Evolutionary conservation across 2,329 filamentous ascomycete species (phyloP), one percentile per base, ranked within the genome.

Genomic region (Alternaria sp.): DNA sequence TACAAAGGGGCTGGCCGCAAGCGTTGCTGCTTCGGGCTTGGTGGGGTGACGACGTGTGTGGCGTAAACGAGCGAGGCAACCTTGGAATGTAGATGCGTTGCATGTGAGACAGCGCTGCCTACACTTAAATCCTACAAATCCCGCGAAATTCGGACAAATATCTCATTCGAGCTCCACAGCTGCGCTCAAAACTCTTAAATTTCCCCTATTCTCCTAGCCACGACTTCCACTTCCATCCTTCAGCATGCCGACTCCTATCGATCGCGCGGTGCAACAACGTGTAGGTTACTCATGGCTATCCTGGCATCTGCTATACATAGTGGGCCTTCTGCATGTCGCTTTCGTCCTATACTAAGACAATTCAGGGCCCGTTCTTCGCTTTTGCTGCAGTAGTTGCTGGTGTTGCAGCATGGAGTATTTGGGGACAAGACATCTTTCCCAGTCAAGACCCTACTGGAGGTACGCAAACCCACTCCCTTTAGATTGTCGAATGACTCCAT

Each of bases 391-490:
- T 96, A 53, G 86, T 97, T 14, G 91, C 91, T 7, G 92, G 91
- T 2, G 93, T 91, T 2, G 91, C 93, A 16, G 88, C 87, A 42
- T 97, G 91, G 90, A 86, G 87, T 18, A 94, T 97, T 70, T 96
- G 91, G 89, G 93, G 93, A 57, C 85, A 87, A 54, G 92, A 94
- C 64, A 86, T 97, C 72, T 96, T 97, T 72, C 94, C 94, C 1
- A 79, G 86, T 4, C 83, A 88, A 66, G 93, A 97, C 75, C 93
- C 94, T n/a, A 91, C 83, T 28, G 93, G 93, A 61, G 86, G 92
- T 82, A 87, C 82, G 70, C 67, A 26, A 43, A 14, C n/a, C 9
- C 20, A 49, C 53, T 6, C 51, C 34, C 14, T 46, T 62, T 9
- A 41, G 42, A 48, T 30, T 30, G 9, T 57, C 49, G 7, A 11